Base-by-base conservation (phyloP, 768 basidiomycete genomes). In the Amanita subjunquillea region DNA sequence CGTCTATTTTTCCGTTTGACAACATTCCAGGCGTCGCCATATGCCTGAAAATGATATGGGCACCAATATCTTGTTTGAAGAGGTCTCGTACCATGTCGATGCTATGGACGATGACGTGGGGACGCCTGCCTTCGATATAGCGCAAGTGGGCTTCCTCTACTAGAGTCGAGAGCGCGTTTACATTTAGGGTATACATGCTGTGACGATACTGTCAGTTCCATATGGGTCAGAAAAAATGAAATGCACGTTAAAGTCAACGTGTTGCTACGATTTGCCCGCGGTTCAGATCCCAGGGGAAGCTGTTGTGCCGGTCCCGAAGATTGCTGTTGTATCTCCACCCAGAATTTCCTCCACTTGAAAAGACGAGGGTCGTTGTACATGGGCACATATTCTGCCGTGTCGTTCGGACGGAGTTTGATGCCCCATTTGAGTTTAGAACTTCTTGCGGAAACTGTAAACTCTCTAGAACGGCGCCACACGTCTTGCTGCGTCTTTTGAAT, bases 1-100 rank as follows among this genome's bases (percentile, higher is more conserved):
- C 80, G 66, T n/a, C 77, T 71, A 2, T 66, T 58, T 59, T 80
- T 81, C 42, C 67, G 67, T 54, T 77, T 77, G 8, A 73, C 68
- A 25, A 63, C 71, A 20, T 62, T 71, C 77, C 77, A 78, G 6
- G 65, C 59, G 46, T 68, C 69, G 25, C 59, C 58, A 2, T 63
- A 69, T 12, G 69, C 69, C 55, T 65, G 3, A 15, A 4, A 10
- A 22, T 34, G 49, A 65, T 69, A 8, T 67, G 63, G 72, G 72
- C 59, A 41, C 2, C 32, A 22, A 44, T 50, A 54, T 52, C 46
- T 50, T 15, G 32, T 8, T 34, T 17, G 29, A 25, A 15, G 12
- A 54, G 15, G 39, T 43, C 23, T 55, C 63, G 13, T 46, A 69
- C 69, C 45, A 60, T 57, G 42, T 69, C 67, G 1, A 64, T 64